phyloP scores from a whole-genome alignment of 1,284 basidiomycete genomes.

The Lentinula novae-zelandiae region DNA sequence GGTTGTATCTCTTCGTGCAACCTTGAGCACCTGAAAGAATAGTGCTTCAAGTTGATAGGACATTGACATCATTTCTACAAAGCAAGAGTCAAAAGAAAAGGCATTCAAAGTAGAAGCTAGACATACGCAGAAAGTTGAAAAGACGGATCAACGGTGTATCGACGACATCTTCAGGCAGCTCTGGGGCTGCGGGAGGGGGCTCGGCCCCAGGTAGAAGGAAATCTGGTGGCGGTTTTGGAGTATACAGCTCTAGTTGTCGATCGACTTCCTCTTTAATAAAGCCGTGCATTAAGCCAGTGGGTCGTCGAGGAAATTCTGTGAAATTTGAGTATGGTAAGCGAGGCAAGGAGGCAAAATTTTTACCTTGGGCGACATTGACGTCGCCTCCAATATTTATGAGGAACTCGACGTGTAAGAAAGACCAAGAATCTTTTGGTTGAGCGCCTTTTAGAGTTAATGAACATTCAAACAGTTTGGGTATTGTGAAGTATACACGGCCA shows the following conservation, averaged over 20 bases:
- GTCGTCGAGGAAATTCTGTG: conserved; percentile 67
- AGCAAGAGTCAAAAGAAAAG: background rate
- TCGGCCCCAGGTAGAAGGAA: conserved; percentile 41
- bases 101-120: background rate
- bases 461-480: conserved; percentile 71
- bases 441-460: conserved; percentile 72
- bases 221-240: conserved; percentile 39
- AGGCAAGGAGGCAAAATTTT: background rate
- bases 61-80: conserved; percentile 76
- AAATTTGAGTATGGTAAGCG: background rate
- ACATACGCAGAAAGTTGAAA: conserved; percentile 78
- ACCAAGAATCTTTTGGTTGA: conserved; percentile 71
- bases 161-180: conserved; percentile 54
- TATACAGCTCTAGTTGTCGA: conserved; percentile 57
- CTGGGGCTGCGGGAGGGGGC: conserved; percentile 40
- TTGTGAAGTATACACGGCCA: conserved; percentile 76
- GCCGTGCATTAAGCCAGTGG: conserved; percentile 58
- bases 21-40: conserved; percentile 63
- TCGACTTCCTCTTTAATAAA: conserved; percentile 74
- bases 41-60: conserved; percentile 83
- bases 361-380: conserved; percentile 66
- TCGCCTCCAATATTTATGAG: conserved; percentile 73
- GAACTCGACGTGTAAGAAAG: conserved; percentile 76
- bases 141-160: conserved; percentile 78
- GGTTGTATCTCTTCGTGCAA: background rate